Base-by-base conservation (phyloP, 768 basidiomycete species). In the Leccinum truebloodii region DNA sequence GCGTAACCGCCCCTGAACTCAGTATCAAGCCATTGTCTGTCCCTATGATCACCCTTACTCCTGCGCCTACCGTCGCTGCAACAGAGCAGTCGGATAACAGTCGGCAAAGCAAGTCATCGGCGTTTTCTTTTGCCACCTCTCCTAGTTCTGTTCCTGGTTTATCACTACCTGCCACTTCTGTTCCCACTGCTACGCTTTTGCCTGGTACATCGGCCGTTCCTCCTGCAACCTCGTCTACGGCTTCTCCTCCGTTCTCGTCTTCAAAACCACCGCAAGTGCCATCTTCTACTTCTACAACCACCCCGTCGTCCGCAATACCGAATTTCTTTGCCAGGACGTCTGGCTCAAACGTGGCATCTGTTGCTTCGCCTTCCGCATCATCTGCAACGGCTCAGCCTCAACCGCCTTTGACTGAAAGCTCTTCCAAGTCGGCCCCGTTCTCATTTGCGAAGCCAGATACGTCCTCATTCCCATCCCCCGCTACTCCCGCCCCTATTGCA, bases 271-370 rank as follows among this genome's bases (percentile, higher is more conserved):
- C 28, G 4, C 68, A 63, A 53, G 58, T 46, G 20, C 49, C 63
- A 18, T 30, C 49, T 53, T 35, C 63, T 14, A 51, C 62, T 2
- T 26, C 62, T 37, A 22, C 55, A 37, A 22, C 54, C 12, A 1
- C 54, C n/a, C 18, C 61, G 24, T 57, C 65, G 54, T 54, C 65
- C 7, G 34, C 65, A 20, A 53, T 69, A 24, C 68, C 76, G 30
- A 74, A 71, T 58, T 72, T 75, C 61, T 74, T 76, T 44, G 62
- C 62, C 26, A 75, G 79, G 57, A 72, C 71, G 28, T 26, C 57
- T 34, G 34, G 62, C 66, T 59, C 48, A 26, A 18, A 61, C 41
- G 28, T 44, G 6, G 34, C 59, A 20, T 30, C 64, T 39, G n/a
- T 51, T 8, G 18, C 57, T 46, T 67, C 26, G 30, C 20, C 60